Evolutionary conservation across 2,329 filamentous ascomycete species (phyloP).

Genomic region (Ophiosphaerella korrae): DNA sequence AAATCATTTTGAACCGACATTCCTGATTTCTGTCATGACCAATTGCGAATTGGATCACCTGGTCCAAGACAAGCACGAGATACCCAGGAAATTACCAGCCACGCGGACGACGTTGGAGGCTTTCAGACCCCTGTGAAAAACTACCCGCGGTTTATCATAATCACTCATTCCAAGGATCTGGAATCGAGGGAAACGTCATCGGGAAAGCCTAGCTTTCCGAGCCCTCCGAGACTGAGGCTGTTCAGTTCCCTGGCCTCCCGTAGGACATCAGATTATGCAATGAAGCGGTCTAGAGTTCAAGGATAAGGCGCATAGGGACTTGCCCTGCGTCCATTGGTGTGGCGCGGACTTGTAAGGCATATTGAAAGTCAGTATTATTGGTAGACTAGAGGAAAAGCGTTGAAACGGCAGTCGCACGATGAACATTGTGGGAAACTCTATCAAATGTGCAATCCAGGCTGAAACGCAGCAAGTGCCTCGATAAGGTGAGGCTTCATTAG

Average conservation of each 20-base stretch:
- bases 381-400: neutral
- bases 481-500: neutral
- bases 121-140: neutral
- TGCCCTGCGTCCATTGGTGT: no score
- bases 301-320: neutral
- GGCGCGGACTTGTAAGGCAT: no score
- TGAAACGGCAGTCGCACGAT: neutral
- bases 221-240: no score
- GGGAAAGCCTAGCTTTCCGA: neutral
- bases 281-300: neutral
- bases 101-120: neutral
- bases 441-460: neutral
- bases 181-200: neutral
- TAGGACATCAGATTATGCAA: neutral
- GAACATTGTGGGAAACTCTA: neutral
- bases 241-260: no score
- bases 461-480: neutral
- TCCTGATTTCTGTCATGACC: neutral
- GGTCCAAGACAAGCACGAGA: neutral
- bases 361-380: no score
- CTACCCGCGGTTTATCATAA: neutral
- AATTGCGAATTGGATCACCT: neutral
- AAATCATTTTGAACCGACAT: no score
- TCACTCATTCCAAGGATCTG: neutral
- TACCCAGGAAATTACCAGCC: neutral